These are phyloP conservation scores for Dendrocalamus latiflorus DNA, from an alignment of 202 grass and related monocot genomes.

Conservation along the genomic window DNA sequence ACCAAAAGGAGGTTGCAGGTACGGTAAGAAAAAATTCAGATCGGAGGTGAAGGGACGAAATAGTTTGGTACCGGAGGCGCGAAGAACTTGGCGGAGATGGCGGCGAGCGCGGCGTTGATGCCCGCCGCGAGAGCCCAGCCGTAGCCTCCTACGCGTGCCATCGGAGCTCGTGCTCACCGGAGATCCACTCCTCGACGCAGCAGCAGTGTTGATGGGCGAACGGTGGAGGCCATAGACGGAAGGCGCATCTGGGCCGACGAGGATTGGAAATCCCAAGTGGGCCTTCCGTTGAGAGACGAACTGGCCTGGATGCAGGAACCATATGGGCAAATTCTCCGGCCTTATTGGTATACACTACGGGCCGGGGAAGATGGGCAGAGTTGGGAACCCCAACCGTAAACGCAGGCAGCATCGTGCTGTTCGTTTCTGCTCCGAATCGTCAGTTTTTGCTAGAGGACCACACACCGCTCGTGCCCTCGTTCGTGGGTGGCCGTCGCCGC, in stretches of 20 bases:
- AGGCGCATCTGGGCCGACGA: neutral
- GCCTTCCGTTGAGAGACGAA: neutral
- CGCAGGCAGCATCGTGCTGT: too few relatives aligned
- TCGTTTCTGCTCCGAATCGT: too few relatives aligned
- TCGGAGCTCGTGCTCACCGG: conserved; percentile 29
- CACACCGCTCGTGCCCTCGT: too few relatives aligned
- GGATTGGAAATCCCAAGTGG: neutral
- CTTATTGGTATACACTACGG: too few relatives aligned
- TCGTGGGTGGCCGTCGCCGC: too few relatives aligned
- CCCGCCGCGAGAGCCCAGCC: conserved; percentile 76
- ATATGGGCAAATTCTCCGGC: too few relatives aligned
- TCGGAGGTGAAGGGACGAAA: neutral
- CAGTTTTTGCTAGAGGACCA: too few relatives aligned
- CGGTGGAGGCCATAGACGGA: neutral
- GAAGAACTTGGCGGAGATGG: conserved; percentile 82
- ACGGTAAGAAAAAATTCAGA: neutral
- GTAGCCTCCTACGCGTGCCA: conserved; percentile 54
- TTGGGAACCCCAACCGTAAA: too few relatives aligned
- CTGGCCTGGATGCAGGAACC: neutral
- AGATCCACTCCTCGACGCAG: conserved; percentile 38
- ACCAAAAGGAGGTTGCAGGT: neutral
- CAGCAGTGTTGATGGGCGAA: neutral
- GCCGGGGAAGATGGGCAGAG: too few relatives aligned
- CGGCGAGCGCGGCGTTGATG: conserved; percentile 71
- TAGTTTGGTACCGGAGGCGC: conserved; percentile 40